phyloP scores from a whole-genome alignment of 106 monocot species.

The Apostasia ramifera region DNA sequence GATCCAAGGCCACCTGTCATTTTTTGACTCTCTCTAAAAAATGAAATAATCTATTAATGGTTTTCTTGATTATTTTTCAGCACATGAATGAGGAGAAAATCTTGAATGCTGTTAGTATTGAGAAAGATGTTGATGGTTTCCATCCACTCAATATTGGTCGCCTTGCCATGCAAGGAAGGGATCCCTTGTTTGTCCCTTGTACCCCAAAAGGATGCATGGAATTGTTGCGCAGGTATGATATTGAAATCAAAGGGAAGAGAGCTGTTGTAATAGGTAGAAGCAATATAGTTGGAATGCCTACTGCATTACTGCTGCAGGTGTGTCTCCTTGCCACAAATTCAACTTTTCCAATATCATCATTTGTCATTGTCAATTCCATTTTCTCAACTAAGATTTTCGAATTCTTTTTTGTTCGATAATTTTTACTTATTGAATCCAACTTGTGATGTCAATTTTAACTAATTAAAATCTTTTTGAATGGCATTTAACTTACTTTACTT shows the following conservation, averaged over 20 bases:
- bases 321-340: neutral
- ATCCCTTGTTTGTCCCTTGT: slow-evolving; percentile 90
- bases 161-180: slow-evolving; percentile 91
- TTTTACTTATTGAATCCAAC: too few species aligned
- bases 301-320: slow-evolving; percentile 84
- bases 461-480: too few species aligned
- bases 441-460: too few species aligned
- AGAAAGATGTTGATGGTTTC: slow-evolving; percentile 98
- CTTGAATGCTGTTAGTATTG: slow-evolving; percentile 67
- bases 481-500: too few species aligned
- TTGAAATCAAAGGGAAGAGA: slow-evolving; percentile 83
- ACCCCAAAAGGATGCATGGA: slow-evolving; percentile 99
- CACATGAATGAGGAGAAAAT: slow-evolving; percentile 87
- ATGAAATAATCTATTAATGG: neutral
- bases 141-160: slow-evolving; percentile 93
- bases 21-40: neutral
- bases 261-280: slow-evolving; percentile 95
- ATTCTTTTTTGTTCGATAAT: too few species aligned
- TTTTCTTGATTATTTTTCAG: slow-evolving; percentile 34
- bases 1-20: too few species aligned
- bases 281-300: slow-evolving; percentile 96
- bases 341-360: too few species aligned
- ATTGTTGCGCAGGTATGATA: slow-evolving; percentile 50
- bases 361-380: too few species aligned
- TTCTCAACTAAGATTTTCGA: too few species aligned